A percentile compares a stretch with the other conserved stretches of the same genome.
These are phyloP conservation scores for Coniochaeta ligniaria DNA, from an alignment of 2,329 filamentous ascomycete genomes.

Conservation along the genomic window DNA sequence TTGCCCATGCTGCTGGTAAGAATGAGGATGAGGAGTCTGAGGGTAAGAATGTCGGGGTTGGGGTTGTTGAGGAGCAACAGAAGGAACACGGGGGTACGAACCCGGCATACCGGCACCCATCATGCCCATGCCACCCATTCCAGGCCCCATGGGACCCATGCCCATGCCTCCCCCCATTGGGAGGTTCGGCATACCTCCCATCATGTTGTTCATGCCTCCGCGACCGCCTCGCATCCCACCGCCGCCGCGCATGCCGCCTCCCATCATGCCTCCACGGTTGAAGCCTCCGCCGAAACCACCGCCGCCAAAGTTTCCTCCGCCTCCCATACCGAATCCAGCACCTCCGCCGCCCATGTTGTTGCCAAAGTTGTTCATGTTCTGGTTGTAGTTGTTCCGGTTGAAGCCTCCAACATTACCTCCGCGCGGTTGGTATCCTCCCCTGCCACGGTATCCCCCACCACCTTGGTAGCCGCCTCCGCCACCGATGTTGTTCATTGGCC, in stretches of 20 bases:
- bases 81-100: conserved; percentile 26
- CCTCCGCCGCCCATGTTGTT: conserved; percentile 36
- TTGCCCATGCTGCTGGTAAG: not conserved
- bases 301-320: conserved; percentile 39
- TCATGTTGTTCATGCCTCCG: conserved; percentile 51
- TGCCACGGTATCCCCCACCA: conserved; percentile 42
- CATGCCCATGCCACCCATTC: conserved; percentile 35
- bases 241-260: conserved; percentile 38
- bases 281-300: conserved; percentile 35
- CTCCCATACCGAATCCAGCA: conserved; percentile 31
- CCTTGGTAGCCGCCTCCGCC: conserved; percentile 38
- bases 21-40: not conserved
- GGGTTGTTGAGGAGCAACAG: not conserved
- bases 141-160: conserved; percentile 38
- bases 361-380: conserved; percentile 24
- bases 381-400: conserved; percentile 33
- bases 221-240: conserved; percentile 42
- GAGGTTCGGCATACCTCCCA: conserved; percentile 41
- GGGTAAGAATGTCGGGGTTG: not conserved
- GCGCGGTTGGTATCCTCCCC: conserved; percentile 33
- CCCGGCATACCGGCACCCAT: conserved; percentile 52
- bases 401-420: conserved; percentile 39
- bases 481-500: conserved; percentile 32
- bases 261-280: conserved; percentile 38
- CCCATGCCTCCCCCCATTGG: conserved; percentile 26